Evolutionary conservation across 768 basidiomycete genomes (phyloP), one percentile per base, ranked within the genome.

Genomic region (Termitomyces sp.): DNA sequence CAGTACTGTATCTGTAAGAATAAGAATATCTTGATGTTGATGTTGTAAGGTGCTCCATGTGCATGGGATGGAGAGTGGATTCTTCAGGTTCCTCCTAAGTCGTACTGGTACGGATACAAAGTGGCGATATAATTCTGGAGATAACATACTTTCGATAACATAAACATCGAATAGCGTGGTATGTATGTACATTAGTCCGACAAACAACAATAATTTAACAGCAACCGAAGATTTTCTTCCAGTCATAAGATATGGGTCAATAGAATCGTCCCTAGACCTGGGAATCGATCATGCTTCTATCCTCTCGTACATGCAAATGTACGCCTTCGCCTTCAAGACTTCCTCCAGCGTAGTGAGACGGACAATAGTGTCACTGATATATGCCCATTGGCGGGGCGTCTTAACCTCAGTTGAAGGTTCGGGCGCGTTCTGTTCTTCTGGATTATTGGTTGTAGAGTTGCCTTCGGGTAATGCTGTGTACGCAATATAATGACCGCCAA

Each of bases 251-350:
- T 24, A 7, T n/a, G 18, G n/a, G 37, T 44, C 10, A 42, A 44
- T 33, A 33, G 18, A 44, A 44, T 5, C 24, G 39, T 54, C 33
- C 46, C 36, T 27, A 30, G 22, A 34, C 7, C 22, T 36, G 5
- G 16, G 22, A 18, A 33, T 16, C n/a, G 37, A 50, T 44, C n/a
- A 44, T 13, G 18, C 10, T 74, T 64, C 87, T 65, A 88, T 76
- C 54, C 88, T 81, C 75, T 93, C 91, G 68, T 93, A 93, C 87
- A 95, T 94, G 74, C 93, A 93, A 50, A 97, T 82, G 71, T 97
- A 98, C 36, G 95, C 94, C 70, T 91, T 95, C 58, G 88, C 87
- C 71, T 87, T 89, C 67, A 97, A 76, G 3, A 97, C 95, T 69
- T 97, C 95, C 44, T 95, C 92, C 48, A 96, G 70, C 43, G 87